These are phyloP conservation scores for Globisporangium recalcitrans DNA, from an alignment of 352 stramenopile species.

Conservation along the genomic window DNA sequence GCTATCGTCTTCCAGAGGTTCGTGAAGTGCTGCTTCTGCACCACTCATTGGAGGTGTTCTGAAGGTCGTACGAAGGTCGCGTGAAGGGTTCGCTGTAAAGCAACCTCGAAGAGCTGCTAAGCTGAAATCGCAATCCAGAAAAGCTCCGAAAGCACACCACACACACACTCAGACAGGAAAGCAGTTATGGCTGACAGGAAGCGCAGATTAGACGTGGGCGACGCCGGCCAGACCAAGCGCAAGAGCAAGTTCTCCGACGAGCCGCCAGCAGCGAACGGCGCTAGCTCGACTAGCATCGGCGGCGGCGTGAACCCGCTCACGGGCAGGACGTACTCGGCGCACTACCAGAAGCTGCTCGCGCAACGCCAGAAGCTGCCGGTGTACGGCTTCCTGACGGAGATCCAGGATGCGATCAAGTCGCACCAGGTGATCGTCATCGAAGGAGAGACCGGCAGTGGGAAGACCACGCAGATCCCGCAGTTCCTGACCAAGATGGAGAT, in stretches of 20 bases:
- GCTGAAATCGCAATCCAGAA: constrained; percentile 9
- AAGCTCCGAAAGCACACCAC: background rate
- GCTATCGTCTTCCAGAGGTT: too few species aligned
- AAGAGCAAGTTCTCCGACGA: constrained; percentile 78
- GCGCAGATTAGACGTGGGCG: constrained; percentile 57
- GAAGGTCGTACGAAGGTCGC: constrained; percentile 18
- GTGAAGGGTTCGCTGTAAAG: constrained; percentile 17
- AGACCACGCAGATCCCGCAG: constrained; percentile 96
- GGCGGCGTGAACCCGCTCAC: constrained; percentile 90
- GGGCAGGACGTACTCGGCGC: constrained; percentile 75
- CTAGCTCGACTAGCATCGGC: background rate
- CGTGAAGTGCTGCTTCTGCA: background rate
- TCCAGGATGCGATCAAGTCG: constrained; percentile 93
- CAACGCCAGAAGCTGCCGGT: constrained; percentile 96
- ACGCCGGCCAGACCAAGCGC: constrained; percentile 49
- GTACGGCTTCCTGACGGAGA: constrained; percentile 95
- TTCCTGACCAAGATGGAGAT: constrained; percentile 86
- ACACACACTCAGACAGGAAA: background rate
- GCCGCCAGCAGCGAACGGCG: constrained; percentile 21
- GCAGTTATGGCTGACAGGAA: constrained; percentile 57
- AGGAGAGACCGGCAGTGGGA: constrained; percentile 97
- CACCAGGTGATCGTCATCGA: constrained; percentile 97
- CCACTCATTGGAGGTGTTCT: constrained; percentile 13
- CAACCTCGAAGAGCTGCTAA: constrained; percentile 10
- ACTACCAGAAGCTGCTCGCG: constrained; percentile 91